A percentile compares a stretch with the other conserved stretches of the same genome.
Evolutionary conservation across 371 early-diverging fungal species (phyloP).

Genomic region (Nematocida minor): DNA sequence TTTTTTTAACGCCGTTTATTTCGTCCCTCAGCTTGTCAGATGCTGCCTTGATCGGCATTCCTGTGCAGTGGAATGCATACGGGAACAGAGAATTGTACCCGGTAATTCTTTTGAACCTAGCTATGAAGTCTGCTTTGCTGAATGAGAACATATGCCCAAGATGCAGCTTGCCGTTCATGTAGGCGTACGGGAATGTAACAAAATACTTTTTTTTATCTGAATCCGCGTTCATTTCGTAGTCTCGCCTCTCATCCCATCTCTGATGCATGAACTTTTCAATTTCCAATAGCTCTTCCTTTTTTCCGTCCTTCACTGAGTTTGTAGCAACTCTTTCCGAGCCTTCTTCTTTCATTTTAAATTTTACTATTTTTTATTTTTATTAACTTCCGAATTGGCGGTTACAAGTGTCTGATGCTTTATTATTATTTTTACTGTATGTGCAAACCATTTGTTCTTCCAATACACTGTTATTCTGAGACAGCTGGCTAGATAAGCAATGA

Average conservation of each 20-base stretch:
- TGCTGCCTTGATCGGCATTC: slow-evolving; percentile 98
- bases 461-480: too few species aligned
- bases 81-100: slow-evolving; percentile 92
- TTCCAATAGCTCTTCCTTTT: slow-evolving; percentile 38
- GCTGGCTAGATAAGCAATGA: too few species aligned
- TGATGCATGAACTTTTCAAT: slow-evolving; percentile 21
- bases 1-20: slow-evolving; percentile 68
- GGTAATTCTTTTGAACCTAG: slow-evolving; percentile 81
- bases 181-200: slow-evolving; percentile 94
- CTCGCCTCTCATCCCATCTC: slow-evolving; percentile 6
- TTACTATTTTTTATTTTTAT: not conserved
- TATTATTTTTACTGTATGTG: too few species aligned
- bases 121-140: slow-evolving; percentile 89
- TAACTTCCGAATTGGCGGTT: too few species aligned
- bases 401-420: too few species aligned
- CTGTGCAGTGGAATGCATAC: slow-evolving; percentile 97
- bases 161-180: slow-evolving; percentile 97
- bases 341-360: not conserved
- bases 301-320: not conserved
- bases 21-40: slow-evolving; percentile 92
- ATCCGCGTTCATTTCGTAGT: slow-evolving; percentile 1
- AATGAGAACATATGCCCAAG: slow-evolving; percentile 94
- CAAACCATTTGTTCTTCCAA: too few species aligned
- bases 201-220: slow-evolving; percentile 71
- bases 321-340: not conserved